Percentiles rank a stretch among this genome's conserved stretches.
Conservation (phyloP, 352 stramenopile genomes). For the Phytophthora chlamydospora region DNA sequence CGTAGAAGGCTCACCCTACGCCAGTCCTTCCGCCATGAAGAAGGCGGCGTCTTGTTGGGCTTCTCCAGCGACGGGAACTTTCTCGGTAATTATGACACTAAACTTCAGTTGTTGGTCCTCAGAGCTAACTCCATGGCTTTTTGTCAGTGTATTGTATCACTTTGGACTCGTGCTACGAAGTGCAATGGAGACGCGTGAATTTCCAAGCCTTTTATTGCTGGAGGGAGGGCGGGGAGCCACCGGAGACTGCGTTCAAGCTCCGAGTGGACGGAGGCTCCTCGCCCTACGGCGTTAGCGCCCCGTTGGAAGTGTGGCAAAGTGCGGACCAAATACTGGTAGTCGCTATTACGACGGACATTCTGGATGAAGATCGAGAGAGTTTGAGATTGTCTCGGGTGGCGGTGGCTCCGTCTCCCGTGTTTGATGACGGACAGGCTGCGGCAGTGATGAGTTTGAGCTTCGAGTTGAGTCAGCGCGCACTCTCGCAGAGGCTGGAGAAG, state of each 20-base stretch:
- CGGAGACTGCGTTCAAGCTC: conserved; percentile 23
- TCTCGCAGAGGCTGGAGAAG: conserved; percentile 38
- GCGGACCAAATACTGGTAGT: conserved; percentile 54
- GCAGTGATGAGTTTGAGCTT: conserved; percentile 45
- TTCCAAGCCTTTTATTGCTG: conserved; percentile 19
- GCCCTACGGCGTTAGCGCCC: conserved; percentile 23
- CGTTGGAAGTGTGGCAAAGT: conserved; percentile 69
- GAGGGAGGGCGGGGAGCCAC: conserved; percentile 13
- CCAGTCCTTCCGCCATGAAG: conserved; percentile 49
- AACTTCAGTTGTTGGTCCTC: neutral
- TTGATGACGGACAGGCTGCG: conserved; percentile 12
- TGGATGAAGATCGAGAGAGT: conserved; percentile 28
- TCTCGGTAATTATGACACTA: conserved; percentile 33
- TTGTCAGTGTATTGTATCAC: conserved; percentile 56
- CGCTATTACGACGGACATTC: conserved; percentile 37
- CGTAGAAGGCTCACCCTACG: conserved; percentile 21
- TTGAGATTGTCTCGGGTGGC: conserved; percentile 43
- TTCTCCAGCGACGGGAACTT: conserved; percentile 75
- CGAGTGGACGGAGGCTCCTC: conserved; percentile 23
- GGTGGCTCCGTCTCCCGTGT: conserved; percentile 48
- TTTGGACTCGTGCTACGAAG: conserved; percentile 40
- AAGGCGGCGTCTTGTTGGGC: conserved; percentile 59
- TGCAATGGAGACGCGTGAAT: conserved; percentile 57
- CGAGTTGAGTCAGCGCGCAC: conserved; percentile 34
- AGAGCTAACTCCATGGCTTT: neutral